phyloP scores from a whole-genome alignment of 2,329 filamentous ascomycete species.

The Verticillium zaregamsianum region DNA sequence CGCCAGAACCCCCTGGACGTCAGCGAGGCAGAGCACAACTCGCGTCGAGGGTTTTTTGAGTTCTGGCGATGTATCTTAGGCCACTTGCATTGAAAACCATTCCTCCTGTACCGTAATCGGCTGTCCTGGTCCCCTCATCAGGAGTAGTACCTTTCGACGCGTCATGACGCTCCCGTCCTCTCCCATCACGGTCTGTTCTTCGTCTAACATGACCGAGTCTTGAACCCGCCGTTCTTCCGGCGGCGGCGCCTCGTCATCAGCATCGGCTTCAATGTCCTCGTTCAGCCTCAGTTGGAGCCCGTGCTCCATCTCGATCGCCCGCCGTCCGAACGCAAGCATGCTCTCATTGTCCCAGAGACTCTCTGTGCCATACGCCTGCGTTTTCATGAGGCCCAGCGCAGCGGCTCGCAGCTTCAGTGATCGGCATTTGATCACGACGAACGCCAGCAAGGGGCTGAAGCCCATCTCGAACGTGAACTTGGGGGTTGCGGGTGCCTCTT shows the following conservation, averaged over 20 bases:
- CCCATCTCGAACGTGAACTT: slow-evolving; percentile 38
- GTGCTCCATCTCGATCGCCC: slow-evolving; percentile 35
- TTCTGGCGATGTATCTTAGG: too few species aligned
- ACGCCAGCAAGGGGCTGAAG: slow-evolving; percentile 31
- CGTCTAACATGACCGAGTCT: slow-evolving; percentile 12
- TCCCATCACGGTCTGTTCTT: not conserved
- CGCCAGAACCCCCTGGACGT: too few species aligned
- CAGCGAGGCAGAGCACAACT: too few species aligned
- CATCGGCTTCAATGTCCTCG: slow-evolving; percentile 10
- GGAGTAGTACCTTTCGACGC: slow-evolving; percentile 4
- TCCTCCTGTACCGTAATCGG: slow-evolving; percentile 3
- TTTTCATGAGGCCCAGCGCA: slow-evolving; percentile 26
- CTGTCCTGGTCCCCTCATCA: slow-evolving; percentile 4
- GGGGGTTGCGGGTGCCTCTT: slow-evolving; percentile 1
- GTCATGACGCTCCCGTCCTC: not conserved
- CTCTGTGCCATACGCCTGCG: slow-evolving; percentile 25
- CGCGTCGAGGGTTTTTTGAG: too few species aligned
- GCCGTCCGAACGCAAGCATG: slow-evolving; percentile 25
- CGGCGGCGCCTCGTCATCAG: slow-evolving; percentile 17
- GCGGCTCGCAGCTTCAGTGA: slow-evolving; percentile 26
- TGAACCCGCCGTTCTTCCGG: slow-evolving; percentile 21
- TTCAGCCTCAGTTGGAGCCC: slow-evolving; percentile 20
- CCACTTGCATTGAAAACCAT: slow-evolving; percentile 1
- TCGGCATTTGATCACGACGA: slow-evolving; percentile 33
- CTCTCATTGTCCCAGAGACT: slow-evolving; percentile 29